Base-by-base conservation (phyloP, 2,329 filamentous ascomycete species). In the Chaetomiaceae sp. region DNA sequence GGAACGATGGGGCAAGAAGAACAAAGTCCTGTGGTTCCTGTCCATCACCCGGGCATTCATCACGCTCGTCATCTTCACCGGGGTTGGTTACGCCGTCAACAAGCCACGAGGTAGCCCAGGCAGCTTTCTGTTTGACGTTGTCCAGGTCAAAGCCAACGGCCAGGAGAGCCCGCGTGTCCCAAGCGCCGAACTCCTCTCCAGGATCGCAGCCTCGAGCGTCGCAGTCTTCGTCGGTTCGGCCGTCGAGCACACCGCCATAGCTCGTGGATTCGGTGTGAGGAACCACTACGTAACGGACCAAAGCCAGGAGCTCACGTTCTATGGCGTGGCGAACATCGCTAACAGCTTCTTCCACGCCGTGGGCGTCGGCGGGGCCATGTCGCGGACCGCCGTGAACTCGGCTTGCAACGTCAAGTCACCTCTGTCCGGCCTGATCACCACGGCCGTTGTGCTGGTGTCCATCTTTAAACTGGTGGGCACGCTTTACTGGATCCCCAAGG, bases 401-500 rank as follows among this genome's bases (percentile, higher is more conserved):
- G 72, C 78, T 24, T 81, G 77, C 40, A 74, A 76, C 27, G 81
- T 84, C 56, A 75, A 73, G 50, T 80, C 76, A 6, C 81, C 81
- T 0, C 64, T 82, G 0, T 79, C 75, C 34, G 79, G 80, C 4
- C 54, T 80, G 18, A 67, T 84, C 44, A 82, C 81, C 0, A 74
- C 78, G 2, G 78, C 71, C 4, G 76, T 81, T 38, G 78, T 84
- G 15, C 65, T 84, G 7, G 61, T 84, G 1, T 78, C 74, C 17
- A 74, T 84, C 20, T 84, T 79, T 57, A 72, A 79, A 48, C 72
- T 84, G 30, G 75, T 75, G 0, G 75, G 74, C 0, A 74, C 76
- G 0, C 68, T 85, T 0, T 83, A 79, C 63, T 85, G 79, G 78
- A 79, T 84, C n/a, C 81, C 81, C 1, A 81, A 82, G 54, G 72